phyloP scores from a whole-genome alignment of 2,329 filamentous ascomycete genomes.

The Pyrenophora graminea region DNA sequence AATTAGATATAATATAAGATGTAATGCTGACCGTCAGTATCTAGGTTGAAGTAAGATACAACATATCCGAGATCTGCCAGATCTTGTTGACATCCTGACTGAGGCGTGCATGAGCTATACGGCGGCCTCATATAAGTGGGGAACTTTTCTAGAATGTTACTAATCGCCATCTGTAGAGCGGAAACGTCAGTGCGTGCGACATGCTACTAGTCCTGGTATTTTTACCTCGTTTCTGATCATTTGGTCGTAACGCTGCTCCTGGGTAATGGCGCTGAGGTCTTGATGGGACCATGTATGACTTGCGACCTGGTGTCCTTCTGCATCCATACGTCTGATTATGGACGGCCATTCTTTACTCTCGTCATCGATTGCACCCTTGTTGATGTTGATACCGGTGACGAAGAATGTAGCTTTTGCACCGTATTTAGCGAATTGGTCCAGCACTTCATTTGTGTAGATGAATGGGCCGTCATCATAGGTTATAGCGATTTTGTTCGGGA shows the following conservation, averaged over 20 bases:
- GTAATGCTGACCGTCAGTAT: conserved; percentile 50
- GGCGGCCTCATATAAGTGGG: conserved; percentile 60
- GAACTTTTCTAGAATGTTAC: conserved; percentile 59
- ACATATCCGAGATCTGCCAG: conserved; percentile 58
- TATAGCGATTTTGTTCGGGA: conserved; percentile 63
- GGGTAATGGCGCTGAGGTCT: conserved; percentile 51
- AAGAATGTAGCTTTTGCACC: conserved; percentile 72
- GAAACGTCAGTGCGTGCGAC: background rate
- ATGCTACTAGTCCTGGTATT: fast-evolving
- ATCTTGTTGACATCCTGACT: conserved; percentile 43
- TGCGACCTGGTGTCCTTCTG: conserved; percentile 64
- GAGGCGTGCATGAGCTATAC: conserved; percentile 51
- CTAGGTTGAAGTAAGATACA: conserved; percentile 64
- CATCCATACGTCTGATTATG: conserved; percentile 59
- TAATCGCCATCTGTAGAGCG: conserved; percentile 51
- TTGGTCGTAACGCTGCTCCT: conserved; percentile 52
- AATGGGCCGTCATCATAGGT: conserved; percentile 71
- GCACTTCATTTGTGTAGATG: conserved; percentile 63
- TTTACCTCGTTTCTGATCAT: conserved; percentile 55
- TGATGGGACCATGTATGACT: conserved; percentile 62
- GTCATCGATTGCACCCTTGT: conserved; percentile 60
- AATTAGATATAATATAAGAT: conserved; percentile 35
- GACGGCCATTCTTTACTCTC: conserved; percentile 50
- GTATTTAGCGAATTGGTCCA: conserved; percentile 61
- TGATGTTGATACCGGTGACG: conserved; percentile 61